Conservation (phyloP, 805 yeast genomes). For the Wickerhamomyces rabaulensis region DNA sequence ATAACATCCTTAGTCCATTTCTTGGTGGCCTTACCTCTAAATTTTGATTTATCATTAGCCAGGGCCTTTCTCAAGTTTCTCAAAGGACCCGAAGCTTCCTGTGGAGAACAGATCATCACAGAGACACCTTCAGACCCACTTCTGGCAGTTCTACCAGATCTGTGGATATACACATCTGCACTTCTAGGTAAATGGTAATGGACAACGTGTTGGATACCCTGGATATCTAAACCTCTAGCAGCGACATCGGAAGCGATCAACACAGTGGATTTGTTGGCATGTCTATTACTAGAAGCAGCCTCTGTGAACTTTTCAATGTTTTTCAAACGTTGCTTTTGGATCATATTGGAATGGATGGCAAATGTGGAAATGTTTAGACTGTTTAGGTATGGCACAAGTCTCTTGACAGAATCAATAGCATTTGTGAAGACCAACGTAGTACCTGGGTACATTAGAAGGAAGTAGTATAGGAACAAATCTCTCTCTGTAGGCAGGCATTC, state of each 20-base stretch:
- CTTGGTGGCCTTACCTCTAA: slow-evolving; percentile 29
- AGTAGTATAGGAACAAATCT: slow-evolving; percentile 86
- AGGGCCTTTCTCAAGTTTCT: slow-evolving; percentile 63
- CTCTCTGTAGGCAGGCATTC: slow-evolving; percentile 90
- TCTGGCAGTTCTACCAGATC: slow-evolving; percentile 98
- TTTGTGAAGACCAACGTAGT: slow-evolving; percentile 88
- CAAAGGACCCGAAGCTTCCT: slow-evolving; percentile 86
- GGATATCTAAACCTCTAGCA: slow-evolving; percentile 94
- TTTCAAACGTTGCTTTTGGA: slow-evolving; percentile 86
- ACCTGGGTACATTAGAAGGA: slow-evolving; percentile 81
- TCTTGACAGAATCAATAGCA: slow-evolving; percentile 90
- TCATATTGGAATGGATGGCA: slow-evolving; percentile 89
- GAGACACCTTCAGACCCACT: slow-evolving; percentile 94
- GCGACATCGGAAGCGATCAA: slow-evolving; percentile 96
- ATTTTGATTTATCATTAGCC: slow-evolving; percentile 28
- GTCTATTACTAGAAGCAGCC: slow-evolving; percentile 33
- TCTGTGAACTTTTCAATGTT: slow-evolving; percentile 75
- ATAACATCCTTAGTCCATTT: slow-evolving; percentile 54
- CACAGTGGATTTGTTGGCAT: slow-evolving; percentile 51
- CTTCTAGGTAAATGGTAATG: slow-evolving; percentile 94
- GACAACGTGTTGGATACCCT: slow-evolving; percentile 85
- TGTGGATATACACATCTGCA: slow-evolving; percentile 90
- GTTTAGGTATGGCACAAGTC: slow-evolving; percentile 70
- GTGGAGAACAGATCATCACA: slow-evolving; percentile 86
- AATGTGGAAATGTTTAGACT: slow-evolving; percentile 63